Conservation (phyloP, 2,329 filamentous ascomycete species). For the Aureobasidium sp. region DNA sequence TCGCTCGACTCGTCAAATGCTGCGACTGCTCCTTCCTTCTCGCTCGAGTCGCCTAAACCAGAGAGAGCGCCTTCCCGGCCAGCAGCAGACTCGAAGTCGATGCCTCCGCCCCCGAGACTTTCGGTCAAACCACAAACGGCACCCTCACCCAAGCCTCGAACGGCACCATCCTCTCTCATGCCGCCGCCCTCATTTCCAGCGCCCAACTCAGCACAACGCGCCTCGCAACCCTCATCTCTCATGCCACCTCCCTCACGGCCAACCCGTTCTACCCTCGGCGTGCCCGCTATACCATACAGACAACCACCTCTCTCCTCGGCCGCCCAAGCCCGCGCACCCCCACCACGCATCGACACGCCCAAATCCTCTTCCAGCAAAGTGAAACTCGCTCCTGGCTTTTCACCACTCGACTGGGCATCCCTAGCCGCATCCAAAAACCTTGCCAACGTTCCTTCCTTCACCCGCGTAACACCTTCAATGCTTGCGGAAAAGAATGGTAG, state of each 20-base stretch:
- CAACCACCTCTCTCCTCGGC: slow-evolving; percentile 31
- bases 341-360: slow-evolving; percentile 28
- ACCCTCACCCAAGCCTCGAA: background rate
- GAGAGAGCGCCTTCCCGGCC: slow-evolving; percentile 16
- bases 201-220: slow-evolving; percentile 37
- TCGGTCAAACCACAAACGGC: no score
- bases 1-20: slow-evolving; percentile 9
- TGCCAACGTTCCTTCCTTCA: slow-evolving; percentile 43
- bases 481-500: slow-evolving; percentile 72
- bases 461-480: slow-evolving; percentile 74
- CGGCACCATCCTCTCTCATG: slow-evolving; percentile 20
- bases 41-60: no score
- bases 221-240: slow-evolving; percentile 22
- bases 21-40: slow-evolving; percentile 31
- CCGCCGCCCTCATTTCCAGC: slow-evolving; percentile 37
- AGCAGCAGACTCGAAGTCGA: slow-evolving; percentile 36
- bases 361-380: slow-evolving; percentile 53
- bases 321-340: slow-evolving; percentile 16
- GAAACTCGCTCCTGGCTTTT: slow-evolving; percentile 79
- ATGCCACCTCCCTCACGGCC: slow-evolving; percentile 24
- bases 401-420: slow-evolving; percentile 91
- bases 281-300: slow-evolving; percentile 36
- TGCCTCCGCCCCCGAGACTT: slow-evolving; percentile 11
- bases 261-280: slow-evolving; percentile 22
- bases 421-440: slow-evolving; percentile 56